phyloP scores from a whole-genome alignment of 2,329 filamentous ascomycete genomes.

The Penicillium palitans region DNA sequence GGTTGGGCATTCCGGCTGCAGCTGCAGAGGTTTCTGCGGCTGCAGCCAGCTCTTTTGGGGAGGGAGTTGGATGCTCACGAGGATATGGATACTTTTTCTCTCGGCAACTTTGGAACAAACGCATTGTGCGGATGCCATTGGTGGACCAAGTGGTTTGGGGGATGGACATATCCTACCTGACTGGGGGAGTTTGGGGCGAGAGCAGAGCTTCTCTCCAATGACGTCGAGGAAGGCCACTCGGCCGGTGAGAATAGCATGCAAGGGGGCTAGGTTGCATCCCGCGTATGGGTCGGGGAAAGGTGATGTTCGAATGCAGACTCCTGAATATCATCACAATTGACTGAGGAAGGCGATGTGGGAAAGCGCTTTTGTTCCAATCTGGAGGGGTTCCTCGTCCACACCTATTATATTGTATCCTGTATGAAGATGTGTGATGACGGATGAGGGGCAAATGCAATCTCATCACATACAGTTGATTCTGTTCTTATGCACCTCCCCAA shows the following conservation, averaged over 20 bases:
- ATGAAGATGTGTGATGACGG: constrained; percentile 18
- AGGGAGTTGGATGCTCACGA: constrained; percentile 1
- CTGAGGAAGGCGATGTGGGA: not conserved
- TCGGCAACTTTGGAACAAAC: not conserved
- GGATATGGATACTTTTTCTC: not conserved
- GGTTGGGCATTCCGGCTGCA: not conserved
- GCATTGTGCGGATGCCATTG: not conserved
- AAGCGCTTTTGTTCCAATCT: not conserved
- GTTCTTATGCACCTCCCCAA: not conserved
- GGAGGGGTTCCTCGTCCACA: not conserved
- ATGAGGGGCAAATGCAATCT: constrained; percentile 19
- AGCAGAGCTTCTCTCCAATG: constrained; percentile 14
- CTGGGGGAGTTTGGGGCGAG: constrained; percentile 1
- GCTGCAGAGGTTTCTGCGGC: not conserved
- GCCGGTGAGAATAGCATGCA: constrained; percentile 19
- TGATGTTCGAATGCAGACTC: constrained; percentile 8
- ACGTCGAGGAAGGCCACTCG: constrained; percentile 1
- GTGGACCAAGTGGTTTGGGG: not conserved
- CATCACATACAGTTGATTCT: constrained; percentile 20
- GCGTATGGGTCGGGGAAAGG: constrained; percentile 17
- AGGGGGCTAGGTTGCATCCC: constrained; percentile 16
- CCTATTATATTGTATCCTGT: not conserved
- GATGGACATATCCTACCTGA: not conserved
- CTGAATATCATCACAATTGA: constrained; percentile 11
- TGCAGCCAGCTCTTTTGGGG: not conserved